Evolutionary conservation across 176 grass and related monocot species (phyloP).

Genomic region (Rhynchospora tenuis): DNA sequence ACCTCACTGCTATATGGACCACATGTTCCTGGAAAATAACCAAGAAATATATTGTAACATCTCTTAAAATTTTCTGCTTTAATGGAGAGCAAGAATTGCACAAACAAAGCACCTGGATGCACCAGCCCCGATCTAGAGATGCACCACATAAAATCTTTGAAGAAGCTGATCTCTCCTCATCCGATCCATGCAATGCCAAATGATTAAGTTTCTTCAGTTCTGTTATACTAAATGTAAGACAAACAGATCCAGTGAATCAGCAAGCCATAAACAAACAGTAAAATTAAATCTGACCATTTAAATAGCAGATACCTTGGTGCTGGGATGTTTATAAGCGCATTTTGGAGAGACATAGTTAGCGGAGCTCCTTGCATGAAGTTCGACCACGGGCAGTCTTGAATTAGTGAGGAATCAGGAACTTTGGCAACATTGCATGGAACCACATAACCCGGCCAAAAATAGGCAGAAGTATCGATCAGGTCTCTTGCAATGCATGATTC

Average conservation of each 20-base stretch:
- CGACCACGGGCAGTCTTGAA: slow-evolving; percentile 72
- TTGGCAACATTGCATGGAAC: slow-evolving; percentile 33
- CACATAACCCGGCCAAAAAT: slow-evolving; percentile 76
- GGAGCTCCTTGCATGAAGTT: slow-evolving; percentile 76
- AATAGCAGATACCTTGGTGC: slow-evolving; percentile 57
- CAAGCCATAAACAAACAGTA: background rate
- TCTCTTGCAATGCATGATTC: slow-evolving; percentile 88
- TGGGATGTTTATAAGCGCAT: slow-evolving; percentile 57
- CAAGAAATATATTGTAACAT: background rate
- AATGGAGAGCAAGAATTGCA: background rate
- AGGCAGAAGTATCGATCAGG: slow-evolving; percentile 73
- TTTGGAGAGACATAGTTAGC: slow-evolving; percentile 50
- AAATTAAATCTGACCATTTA: background rate
- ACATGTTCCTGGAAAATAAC: slow-evolving; percentile 57
- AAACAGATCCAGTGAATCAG: background rate
- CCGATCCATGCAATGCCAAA: slow-evolving; percentile 64
- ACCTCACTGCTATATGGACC: slow-evolving; percentile 48
- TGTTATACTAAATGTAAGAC: slow-evolving; percentile 34
- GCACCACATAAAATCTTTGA: slow-evolving; percentile 78
- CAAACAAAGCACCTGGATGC: slow-evolving; percentile 56
- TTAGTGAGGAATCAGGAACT: slow-evolving; percentile 27
- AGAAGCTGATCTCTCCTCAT: slow-evolving; percentile 73
- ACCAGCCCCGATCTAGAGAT: slow-evolving; percentile 70
- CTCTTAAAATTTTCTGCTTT: background rate
- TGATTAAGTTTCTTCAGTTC: slow-evolving; percentile 71